Evolutionary conservation across 371 early-diverging fungal species (phyloP).

Genomic region (Mucor lusitanicus): DNA sequence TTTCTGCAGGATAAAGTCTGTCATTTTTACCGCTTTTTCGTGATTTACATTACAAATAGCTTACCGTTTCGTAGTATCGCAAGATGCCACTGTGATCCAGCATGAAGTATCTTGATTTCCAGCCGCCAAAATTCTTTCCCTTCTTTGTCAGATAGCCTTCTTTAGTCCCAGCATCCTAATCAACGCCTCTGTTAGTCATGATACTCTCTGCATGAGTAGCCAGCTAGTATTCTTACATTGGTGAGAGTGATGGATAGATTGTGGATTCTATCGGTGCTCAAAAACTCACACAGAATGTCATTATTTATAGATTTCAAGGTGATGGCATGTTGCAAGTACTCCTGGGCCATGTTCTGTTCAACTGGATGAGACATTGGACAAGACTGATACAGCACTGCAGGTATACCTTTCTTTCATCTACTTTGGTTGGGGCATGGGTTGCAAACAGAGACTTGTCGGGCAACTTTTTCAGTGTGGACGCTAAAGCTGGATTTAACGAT

Average conservation of each 20-base stretch:
- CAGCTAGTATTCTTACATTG: background rate
- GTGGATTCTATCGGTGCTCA: constrained; percentile 61
- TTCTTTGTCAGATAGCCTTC: constrained; percentile 83
- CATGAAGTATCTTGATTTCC: constrained; percentile 79
- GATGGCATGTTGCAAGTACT: constrained; percentile 67
- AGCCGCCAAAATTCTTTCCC: constrained; percentile 85
- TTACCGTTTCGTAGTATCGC: constrained; percentile 68
- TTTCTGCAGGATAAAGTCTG: constrained; percentile 29
- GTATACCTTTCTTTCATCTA: constrained; percentile 65
- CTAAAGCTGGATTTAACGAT: constrained; percentile 37
- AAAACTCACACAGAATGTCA: constrained; percentile 63
- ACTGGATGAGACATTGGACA: background rate
- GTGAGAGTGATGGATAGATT: background rate
- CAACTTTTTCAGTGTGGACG: constrained; percentile 60
- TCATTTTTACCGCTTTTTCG: background rate
- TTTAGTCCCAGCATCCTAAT: constrained; percentile 34
- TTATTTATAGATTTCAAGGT: constrained; percentile 48
- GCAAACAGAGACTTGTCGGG: constrained; percentile 80
- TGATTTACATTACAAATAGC: background rate
- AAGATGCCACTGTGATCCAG: constrained; percentile 53
- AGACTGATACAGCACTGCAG: background rate
- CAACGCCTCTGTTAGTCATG: too few relatives aligned
- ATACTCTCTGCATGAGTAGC: background rate
- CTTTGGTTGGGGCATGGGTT: constrained; percentile 67
- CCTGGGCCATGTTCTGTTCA: constrained; percentile 45